These are phyloP conservation scores for Glaciozyma martinii DNA, from an alignment of 768 basidiomycete species.

Conservation along the genomic window DNA sequence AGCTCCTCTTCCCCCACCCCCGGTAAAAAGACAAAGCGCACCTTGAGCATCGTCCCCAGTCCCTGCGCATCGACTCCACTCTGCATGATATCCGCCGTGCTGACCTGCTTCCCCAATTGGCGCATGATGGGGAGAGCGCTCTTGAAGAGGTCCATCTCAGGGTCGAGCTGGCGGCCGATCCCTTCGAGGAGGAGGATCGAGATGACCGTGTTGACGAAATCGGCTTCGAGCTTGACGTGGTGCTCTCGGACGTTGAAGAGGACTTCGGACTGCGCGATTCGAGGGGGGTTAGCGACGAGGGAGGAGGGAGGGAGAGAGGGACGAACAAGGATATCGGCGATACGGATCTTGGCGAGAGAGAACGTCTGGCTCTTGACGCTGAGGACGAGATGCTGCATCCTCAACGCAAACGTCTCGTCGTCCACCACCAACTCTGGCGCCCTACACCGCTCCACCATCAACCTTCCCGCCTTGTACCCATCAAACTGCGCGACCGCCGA, in stretches of 20 bases:
- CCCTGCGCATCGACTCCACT: slow-evolving; percentile 43
- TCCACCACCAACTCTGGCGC: slow-evolving; percentile 83
- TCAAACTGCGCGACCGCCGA: slow-evolving; percentile 93
- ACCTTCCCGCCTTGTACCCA: slow-evolving; percentile 84
- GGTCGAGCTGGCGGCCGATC: slow-evolving; percentile 88
- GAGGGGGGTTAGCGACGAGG: no score
- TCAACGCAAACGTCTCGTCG: slow-evolving; percentile 88
- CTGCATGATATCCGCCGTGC: slow-evolving; percentile 51
- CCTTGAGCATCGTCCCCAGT: slow-evolving; percentile 80
- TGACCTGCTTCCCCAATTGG: slow-evolving; percentile 85
- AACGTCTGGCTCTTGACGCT: slow-evolving; percentile 94
- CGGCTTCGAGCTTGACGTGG: slow-evolving; percentile 97
- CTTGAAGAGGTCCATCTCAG: slow-evolving; percentile 85
- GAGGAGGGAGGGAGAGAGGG: no score
- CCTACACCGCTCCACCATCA: slow-evolving; percentile 93
- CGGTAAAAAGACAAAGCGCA: slow-evolving; percentile 37
- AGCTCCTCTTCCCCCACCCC: not conserved
- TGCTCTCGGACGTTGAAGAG: slow-evolving; percentile 74
- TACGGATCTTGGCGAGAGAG: slow-evolving; percentile 90
- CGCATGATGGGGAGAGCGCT: slow-evolving; percentile 87
- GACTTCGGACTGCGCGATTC: slow-evolving; percentile 55
- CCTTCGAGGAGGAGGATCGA: slow-evolving; percentile 82
- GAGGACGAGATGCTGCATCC: slow-evolving; percentile 92
- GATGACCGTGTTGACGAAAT: slow-evolving; percentile 96
- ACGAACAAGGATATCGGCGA: slow-evolving; percentile 65